These are phyloP conservation scores for Gloeostereum incarnatum DNA, from an alignment of 768 basidiomycete genomes.

Conservation along the genomic window DNA sequence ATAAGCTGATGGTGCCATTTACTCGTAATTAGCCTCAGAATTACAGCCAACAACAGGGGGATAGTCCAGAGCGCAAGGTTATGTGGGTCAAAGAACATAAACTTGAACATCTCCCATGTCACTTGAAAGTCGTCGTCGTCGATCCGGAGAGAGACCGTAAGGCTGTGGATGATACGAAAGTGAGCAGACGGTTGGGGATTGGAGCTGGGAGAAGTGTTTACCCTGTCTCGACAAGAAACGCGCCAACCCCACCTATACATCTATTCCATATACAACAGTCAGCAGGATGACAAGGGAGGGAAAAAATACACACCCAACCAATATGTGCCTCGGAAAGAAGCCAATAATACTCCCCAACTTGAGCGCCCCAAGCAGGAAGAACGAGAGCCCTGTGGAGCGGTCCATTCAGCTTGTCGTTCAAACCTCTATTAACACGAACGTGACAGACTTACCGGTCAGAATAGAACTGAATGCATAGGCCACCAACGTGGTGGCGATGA, in stretches of 20 bases:
- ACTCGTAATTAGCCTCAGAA: conserved; percentile 74
- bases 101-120: conserved; percentile 51
- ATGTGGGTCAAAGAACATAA: conserved; percentile 56
- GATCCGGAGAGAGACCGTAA: conserved; percentile 80
- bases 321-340: conserved; percentile 94
- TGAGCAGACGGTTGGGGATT: no score
- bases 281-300: conserved; percentile 3
- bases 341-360: conserved; percentile 81
- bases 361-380: conserved; percentile 80
- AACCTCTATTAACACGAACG: conserved; percentile 2
- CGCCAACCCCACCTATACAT: conserved; percentile 93
- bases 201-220: conserved; percentile 20
- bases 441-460: conserved; percentile 56
- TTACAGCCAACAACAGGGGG: conserved; percentile 66
- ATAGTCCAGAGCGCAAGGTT: conserved; percentile 72
- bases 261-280: conserved; percentile 24
- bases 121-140: conserved; percentile 70
- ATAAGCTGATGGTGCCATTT: conserved; percentile 81
- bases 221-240: conserved; percentile 89
- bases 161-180: conserved; percentile 31
- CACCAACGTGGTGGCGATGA: conserved; percentile 89
- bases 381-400: conserved; percentile 50
- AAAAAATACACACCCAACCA: conserved; percentile 64
- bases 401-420: no score
- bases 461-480: conserved; percentile 83